Percentiles rank a stretch among this genome's conserved stretches.
phyloP scores from a whole-genome alignment of 1,284 basidiomycete species.

The Uromyces viciae-fabae region DNA sequence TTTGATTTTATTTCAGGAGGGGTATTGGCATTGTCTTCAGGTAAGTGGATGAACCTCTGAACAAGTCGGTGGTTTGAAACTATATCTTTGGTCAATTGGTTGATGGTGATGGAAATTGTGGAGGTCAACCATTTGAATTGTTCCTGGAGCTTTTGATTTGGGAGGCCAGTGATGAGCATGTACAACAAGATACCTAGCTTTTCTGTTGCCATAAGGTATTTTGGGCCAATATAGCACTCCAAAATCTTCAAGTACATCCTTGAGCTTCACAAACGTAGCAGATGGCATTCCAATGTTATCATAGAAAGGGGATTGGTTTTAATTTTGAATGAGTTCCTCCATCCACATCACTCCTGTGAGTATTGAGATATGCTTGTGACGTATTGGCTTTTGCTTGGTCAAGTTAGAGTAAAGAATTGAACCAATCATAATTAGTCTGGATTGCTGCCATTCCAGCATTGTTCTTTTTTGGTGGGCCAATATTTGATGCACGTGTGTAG shows the following conservation, averaged over 20 bases:
- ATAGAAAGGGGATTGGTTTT: not conserved
- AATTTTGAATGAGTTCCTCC: not conserved
- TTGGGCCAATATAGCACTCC: not conserved
- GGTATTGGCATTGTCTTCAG: no score
- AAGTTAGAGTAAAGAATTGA: not conserved
- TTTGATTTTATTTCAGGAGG: no score
- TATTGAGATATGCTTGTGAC: not conserved
- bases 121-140: not conserved
- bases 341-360: not conserved
- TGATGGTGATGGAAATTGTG: not conserved
- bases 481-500: not conserved
- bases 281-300: not conserved
- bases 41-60: no score
- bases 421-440: not conserved
- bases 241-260: not conserved
- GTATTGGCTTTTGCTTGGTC: not conserved
- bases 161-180: not conserved
- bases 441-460: not conserved
- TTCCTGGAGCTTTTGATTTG: conserved; percentile 10
- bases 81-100: not conserved
- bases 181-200: not conserved
- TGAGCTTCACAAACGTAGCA: not conserved
- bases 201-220: not conserved
- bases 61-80: no score
- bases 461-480: not conserved